Evolutionary conservation across 2,329 filamentous ascomycete species (phyloP).

Genomic region (Colletotrichum sp.): DNA sequence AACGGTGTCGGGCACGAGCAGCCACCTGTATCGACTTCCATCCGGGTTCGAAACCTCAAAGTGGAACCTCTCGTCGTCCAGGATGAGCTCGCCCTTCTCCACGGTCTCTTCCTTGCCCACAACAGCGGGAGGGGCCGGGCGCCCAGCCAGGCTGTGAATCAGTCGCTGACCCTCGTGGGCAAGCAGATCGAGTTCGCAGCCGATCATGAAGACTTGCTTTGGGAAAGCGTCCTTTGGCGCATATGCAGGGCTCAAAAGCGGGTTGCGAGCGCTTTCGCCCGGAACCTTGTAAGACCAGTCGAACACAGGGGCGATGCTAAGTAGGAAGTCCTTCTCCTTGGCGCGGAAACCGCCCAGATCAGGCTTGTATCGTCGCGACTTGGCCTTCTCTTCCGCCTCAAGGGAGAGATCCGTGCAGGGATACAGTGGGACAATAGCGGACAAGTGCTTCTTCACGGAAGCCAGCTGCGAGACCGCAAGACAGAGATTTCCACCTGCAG

Average conservation of each 20-base stretch:
- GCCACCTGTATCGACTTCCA: conserved; percentile 28
- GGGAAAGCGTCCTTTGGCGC: conserved; percentile 36
- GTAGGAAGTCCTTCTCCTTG: conserved; percentile 12
- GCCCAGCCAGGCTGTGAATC: conserved; percentile 37
- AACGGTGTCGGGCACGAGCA: conserved; percentile 34
- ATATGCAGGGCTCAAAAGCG: conserved; percentile 37
- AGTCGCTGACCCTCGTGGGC: conserved; percentile 45
- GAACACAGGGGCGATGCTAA: conserved; percentile 27
- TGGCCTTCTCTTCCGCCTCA: conserved; percentile 26
- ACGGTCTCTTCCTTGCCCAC: conserved; percentile 30
- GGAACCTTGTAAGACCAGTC: conserved; percentile 36
- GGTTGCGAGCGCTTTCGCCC: conserved; percentile 33
- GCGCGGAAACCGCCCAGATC: conserved; percentile 24
- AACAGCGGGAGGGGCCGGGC: conserved; percentile 29
- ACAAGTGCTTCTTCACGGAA: conserved; percentile 30
- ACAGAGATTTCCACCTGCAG: conserved; percentile 55
- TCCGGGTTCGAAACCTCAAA: conserved; percentile 26
- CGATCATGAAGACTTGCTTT: conserved; percentile 38
- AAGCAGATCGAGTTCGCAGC: conserved; percentile 41
- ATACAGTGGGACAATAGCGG: conserved; percentile 46
- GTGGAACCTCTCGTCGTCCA: conserved; percentile 32
- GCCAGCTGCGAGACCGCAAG: conserved; percentile 45
- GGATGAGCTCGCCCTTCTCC: conserved; percentile 25
- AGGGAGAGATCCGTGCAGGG: conserved; percentile 39
- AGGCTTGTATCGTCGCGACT: conserved; percentile 29